These are phyloP conservation scores for Fusarium sp. DNA, from an alignment of 2,329 filamentous ascomycete genomes.

Conservation along the genomic window DNA sequence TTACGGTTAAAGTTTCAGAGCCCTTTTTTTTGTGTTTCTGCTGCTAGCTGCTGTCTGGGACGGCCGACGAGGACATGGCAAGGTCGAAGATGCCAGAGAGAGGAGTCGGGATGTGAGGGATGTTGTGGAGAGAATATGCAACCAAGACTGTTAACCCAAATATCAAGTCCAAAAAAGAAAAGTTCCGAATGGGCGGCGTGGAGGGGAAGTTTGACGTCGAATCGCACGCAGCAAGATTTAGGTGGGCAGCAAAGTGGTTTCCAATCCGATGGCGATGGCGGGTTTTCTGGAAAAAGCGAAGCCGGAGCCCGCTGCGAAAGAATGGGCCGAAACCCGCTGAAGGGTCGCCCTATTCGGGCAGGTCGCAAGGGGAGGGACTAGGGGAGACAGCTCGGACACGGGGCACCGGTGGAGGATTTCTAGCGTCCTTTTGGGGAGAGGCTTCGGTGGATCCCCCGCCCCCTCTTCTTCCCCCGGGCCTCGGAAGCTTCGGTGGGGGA, in stretches of 20 bases:
- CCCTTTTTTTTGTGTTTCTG: background rate
- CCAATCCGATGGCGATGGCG: conserved; percentile 25
- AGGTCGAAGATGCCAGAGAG: conserved; percentile 5
- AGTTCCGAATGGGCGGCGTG: conserved; percentile 6
- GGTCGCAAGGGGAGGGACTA: conserved; percentile 16
- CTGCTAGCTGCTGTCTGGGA: conserved; percentile 7
- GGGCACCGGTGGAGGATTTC: background rate
- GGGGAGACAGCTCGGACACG: background rate
- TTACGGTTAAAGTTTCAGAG: background rate
- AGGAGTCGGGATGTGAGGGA: background rate
- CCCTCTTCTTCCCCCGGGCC: background rate
- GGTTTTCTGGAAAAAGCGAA: conserved; percentile 44
- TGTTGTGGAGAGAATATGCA: background rate
- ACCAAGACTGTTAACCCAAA: background rate
- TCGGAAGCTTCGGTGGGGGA: conserved; percentile 3
- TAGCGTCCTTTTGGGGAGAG: conserved; percentile 3
- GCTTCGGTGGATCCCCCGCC: background rate
- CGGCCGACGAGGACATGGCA: conserved; percentile 32
- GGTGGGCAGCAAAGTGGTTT: background rate
- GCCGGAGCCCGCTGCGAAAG: conserved; percentile 21
- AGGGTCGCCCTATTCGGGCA: conserved; percentile 37
- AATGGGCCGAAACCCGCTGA: conserved; percentile 11
- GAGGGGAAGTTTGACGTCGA: conserved; percentile 23
- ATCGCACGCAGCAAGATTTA: no score
- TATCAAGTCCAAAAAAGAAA: background rate